Conservation (phyloP, 1,139 yeast species). For the Kodamaea fungicola region DNA sequence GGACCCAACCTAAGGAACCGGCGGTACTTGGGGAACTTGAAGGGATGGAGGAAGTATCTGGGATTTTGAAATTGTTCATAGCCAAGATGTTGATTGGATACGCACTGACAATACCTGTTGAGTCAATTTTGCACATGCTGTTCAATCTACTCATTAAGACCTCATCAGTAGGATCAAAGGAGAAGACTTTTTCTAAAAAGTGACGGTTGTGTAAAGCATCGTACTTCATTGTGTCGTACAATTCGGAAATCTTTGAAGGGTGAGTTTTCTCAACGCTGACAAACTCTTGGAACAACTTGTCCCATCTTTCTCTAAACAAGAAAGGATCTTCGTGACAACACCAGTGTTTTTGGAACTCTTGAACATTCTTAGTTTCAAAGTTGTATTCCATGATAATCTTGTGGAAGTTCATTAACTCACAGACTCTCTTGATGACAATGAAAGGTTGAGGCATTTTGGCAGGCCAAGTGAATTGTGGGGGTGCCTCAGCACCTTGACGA, state of each 20-base stretch:
- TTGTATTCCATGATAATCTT: slow-evolving; percentile 81
- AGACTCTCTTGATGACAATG: slow-evolving; percentile 87
- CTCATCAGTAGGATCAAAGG: slow-evolving; percentile 60
- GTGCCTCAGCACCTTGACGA: slow-evolving; percentile 95
- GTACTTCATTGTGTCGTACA: slow-evolving; percentile 97
- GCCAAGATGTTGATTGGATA: slow-evolving; percentile 80
- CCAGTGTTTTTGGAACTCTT: slow-evolving; percentile 76
- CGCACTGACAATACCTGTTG: slow-evolving; percentile 65
- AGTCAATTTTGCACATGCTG: slow-evolving; percentile 46
- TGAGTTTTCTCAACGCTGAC: slow-evolving; percentile 93
- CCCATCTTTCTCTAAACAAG: slow-evolving; percentile 95
- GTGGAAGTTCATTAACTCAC: slow-evolving; percentile 93
- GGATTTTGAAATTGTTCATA: slow-evolving; percentile 69
- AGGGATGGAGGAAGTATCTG: slow-evolving; percentile 15
- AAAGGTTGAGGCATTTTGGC: slow-evolving; percentile 97
- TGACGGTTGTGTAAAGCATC: slow-evolving; percentile 95
- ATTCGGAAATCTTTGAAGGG: slow-evolving; percentile 93
- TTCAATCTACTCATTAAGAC: slow-evolving; percentile 35
- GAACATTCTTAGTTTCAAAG: slow-evolving; percentile 64
- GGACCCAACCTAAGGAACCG: slow-evolving; percentile 74
- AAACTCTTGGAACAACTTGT: slow-evolving; percentile 89
- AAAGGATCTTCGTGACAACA: slow-evolving; percentile 95
- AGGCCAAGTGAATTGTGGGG: slow-evolving; percentile 99
- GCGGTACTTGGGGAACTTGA: slow-evolving; percentile 43
- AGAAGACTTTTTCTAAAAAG: slow-evolving; percentile 78